Conservation (phyloP, 306 rosid species). For the Vigna mungo region DNA sequence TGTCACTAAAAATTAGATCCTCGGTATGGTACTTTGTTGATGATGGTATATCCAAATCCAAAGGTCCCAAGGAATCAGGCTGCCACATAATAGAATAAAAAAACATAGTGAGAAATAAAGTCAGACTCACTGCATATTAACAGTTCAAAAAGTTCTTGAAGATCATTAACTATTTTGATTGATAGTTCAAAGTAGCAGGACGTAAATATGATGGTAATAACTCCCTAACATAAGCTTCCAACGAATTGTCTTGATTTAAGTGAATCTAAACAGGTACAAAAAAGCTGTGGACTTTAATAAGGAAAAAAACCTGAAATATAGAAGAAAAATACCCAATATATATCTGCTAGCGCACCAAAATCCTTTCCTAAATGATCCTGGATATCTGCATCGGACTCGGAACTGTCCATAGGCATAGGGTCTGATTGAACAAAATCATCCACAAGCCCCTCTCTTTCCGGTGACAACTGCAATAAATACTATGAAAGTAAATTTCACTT, state of each 20-base stretch:
- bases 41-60: conserved; percentile 83
- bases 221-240: conserved; percentile 26
- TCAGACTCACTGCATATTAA: conserved; percentile 15
- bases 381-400: conserved; percentile 57
- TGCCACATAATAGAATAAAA: conserved; percentile 50
- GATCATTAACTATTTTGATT: conserved; percentile 14
- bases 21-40: conserved; percentile 75
- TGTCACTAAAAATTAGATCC: conserved; percentile 76
- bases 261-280: conserved; percentile 26
- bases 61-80: conserved; percentile 94
- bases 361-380: conserved; percentile 62
- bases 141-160: conserved; percentile 1
- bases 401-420: conserved; percentile 58
- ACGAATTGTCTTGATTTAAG: conserved; percentile 31
- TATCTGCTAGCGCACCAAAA: conserved; percentile 62
- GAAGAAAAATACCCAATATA: conserved; percentile 78
- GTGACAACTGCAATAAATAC: conserved; percentile 58
- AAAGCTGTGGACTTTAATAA: conserved; percentile 21
- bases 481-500: conserved; percentile 42
- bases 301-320: neutral
- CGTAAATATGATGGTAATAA: conserved; percentile 21
- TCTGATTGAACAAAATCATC: conserved; percentile 62
- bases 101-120: conserved; percentile 20
- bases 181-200: conserved; percentile 27
- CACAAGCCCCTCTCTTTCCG: conserved; percentile 55